These are phyloP conservation scores for Blastobotrys persicus DNA, from an alignment of 1,139 yeast species.

Conservation along the genomic window DNA sequence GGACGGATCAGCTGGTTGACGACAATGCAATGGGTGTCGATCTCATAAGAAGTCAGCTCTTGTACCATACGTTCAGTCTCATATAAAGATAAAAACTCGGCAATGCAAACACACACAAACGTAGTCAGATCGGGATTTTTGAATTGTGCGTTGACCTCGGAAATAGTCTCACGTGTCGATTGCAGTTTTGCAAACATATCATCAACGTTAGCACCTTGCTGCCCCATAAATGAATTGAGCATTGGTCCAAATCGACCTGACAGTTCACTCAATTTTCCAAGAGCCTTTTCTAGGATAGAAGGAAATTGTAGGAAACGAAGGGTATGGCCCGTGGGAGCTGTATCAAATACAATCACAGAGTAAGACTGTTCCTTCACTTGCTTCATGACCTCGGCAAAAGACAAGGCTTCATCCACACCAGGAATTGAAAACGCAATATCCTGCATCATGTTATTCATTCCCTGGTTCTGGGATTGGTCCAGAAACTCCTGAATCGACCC, in stretches of 20 bases:
- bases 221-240: conserved; percentile 71
- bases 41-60: conserved; percentile 88
- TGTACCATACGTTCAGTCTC: conserved; percentile 98
- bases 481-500: conserved; percentile 90
- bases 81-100: conserved; percentile 90
- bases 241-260: conserved; percentile 89
- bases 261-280: conserved; percentile 82
- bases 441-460: conserved; percentile 59
- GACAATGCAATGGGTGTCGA: conserved; percentile 94
- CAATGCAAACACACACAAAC: conserved; percentile 94
- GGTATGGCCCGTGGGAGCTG: conserved; percentile 99
- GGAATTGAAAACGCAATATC: conserved; percentile 95
- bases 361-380: conserved; percentile 86
- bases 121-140: conserved; percentile 95
- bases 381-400: conserved; percentile 96
- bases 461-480: conserved; percentile 52
- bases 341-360: conserved; percentile 90
- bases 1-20: conserved; percentile 92
- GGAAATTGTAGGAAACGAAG: conserved; percentile 92
- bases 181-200: conserved; percentile 80
- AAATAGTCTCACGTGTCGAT: conserved; percentile 77
- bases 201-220: conserved; percentile 54
- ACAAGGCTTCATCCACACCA: conserved; percentile 95
- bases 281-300: conserved; percentile 79
- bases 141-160: conserved; percentile 90